Evolutionary conservation across 1,139 yeast species (phyloP), one percentile per base, ranked within the genome.

Genomic region (Magnusiomyces clavatus): DNA sequence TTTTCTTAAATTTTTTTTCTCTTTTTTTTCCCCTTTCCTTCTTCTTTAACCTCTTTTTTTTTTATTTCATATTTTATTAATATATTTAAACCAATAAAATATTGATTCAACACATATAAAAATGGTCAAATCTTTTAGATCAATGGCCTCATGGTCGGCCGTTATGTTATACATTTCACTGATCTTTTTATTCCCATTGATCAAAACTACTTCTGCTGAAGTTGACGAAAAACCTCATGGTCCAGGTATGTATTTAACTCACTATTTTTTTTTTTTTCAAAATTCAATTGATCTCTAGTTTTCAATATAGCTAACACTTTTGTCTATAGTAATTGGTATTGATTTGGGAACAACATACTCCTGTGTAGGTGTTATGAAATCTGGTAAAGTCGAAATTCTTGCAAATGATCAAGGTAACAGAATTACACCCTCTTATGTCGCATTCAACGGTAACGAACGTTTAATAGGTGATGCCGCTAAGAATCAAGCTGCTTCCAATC

Each of bases 381-480:
- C 83, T 57, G 96, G 95, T 60, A 83, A 87, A 66, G 96, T 89
- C 54, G 96, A 87, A 72, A 88, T 88, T 62, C 75, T 88, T 64
- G 96, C 96, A 62, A 88, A 88, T 69, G 96, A 88, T 70, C 96
- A 88, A 76, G 96, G 96, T 75, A 86, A 86, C 75, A 83, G 96
- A 76, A 88, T 87, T 64, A 88, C 96, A 48, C 96, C 96, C 41
- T 86, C 95, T 1, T 87, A 83, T 67, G 96, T 86, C 56, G 90
- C 95, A 16, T 86, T 86, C 70, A 83, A 87, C 47, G 84, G 80
- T 48, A 87, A 83, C 47, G 96, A 86, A 74, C 82, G 95, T 71
- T 78, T 88, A 60, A 90, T 88, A 59, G 96, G 96, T 68, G 96
- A 88, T 67, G 92, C 96, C 43, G 96, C 96, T 49, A 88, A 88